Evolutionary conservation across 306 rosid genomes (phyloP).

Genomic region (Sicyos baderoa): DNA sequence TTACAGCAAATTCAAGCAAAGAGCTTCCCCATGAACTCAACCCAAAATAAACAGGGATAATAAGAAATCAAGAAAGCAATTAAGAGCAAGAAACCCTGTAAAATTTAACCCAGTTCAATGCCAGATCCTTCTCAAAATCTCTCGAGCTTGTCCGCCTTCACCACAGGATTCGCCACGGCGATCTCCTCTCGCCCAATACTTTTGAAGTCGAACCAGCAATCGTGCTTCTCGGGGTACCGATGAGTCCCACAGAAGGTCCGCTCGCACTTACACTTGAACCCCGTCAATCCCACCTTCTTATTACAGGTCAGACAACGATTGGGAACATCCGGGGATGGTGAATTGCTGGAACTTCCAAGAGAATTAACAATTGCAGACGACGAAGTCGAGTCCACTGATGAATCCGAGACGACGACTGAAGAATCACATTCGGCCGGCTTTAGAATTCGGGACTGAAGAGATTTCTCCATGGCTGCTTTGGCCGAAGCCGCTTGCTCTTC

Average conservation of each 20-base stretch:
- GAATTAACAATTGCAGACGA: background rate
- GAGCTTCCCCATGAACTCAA: background rate
- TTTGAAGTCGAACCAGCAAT: conserved; percentile 41
- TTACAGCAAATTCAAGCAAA: conserved; percentile 9
- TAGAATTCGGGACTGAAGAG: conserved; percentile 19
- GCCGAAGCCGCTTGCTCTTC: conserved; percentile 34
- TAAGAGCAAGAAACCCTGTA: background rate
- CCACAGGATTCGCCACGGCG: conserved; percentile 40
- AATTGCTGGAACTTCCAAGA: background rate
- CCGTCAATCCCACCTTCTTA: conserved; percentile 42
- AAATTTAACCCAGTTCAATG: background rate
- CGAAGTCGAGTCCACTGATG: background rate
- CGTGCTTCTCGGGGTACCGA: conserved; percentile 52
- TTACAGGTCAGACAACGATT: conserved; percentile 46
- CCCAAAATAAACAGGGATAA: background rate
- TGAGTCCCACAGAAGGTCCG: conserved; percentile 42
- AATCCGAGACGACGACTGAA: background rate
- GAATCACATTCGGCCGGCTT: conserved; percentile 2
- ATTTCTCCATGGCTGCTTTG: conserved; percentile 36
- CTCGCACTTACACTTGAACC: conserved; percentile 56
- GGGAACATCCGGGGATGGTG: conserved; percentile 14
- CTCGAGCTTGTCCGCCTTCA: conserved; percentile 38
- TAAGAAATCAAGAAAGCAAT: background rate
- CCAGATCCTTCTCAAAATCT: conserved; percentile 19
- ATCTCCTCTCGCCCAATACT: conserved; percentile 34